Conservation (phyloP, 2,329 filamentous ascomycete genomes). For the Paracoccidioides lutzii region DNA sequence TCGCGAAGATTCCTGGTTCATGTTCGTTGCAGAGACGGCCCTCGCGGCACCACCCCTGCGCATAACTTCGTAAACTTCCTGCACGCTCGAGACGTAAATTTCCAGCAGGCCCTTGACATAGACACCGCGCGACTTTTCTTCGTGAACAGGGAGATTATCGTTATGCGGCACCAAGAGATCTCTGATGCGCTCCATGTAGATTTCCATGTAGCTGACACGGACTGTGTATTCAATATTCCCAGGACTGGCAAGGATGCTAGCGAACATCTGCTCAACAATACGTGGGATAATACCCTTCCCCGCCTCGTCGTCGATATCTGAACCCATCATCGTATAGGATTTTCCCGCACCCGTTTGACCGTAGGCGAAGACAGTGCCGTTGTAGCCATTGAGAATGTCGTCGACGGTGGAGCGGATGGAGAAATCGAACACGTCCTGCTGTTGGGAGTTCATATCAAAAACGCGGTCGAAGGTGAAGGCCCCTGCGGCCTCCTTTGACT, state of each 20-base stretch:
- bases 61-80: constrained; percentile 95
- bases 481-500: constrained; percentile 73
- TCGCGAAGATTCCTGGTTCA: constrained; percentile 97
- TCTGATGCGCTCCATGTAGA: constrained; percentile 97
- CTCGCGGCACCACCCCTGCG: constrained; percentile 77
- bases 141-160: constrained; percentile 93
- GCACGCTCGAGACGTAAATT: constrained; percentile 88
- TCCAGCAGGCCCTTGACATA: constrained; percentile 93
- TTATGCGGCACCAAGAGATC: constrained; percentile 87
- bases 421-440: constrained; percentile 94
- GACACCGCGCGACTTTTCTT: constrained; percentile 90
- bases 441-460: constrained; percentile 84
- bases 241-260: constrained; percentile 82
- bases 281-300: constrained; percentile 90
- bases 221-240: constrained; percentile 98
- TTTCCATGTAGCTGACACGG: constrained; percentile 97
- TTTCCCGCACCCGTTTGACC: constrained; percentile 97
- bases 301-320: constrained; percentile 79
- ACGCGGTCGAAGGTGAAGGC: constrained; percentile 95
- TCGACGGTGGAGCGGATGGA: constrained; percentile 93
- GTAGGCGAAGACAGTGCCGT: constrained; percentile 97
- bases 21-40: constrained; percentile 93
- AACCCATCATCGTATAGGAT: constrained; percentile 98
- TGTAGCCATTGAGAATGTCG: constrained; percentile 97
- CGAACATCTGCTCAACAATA: constrained; percentile 95